Percentiles rank a stretch among this genome's conserved stretches.
Conservation (phyloP, 805 yeast species). For the Candida coleopterorum region DNA sequence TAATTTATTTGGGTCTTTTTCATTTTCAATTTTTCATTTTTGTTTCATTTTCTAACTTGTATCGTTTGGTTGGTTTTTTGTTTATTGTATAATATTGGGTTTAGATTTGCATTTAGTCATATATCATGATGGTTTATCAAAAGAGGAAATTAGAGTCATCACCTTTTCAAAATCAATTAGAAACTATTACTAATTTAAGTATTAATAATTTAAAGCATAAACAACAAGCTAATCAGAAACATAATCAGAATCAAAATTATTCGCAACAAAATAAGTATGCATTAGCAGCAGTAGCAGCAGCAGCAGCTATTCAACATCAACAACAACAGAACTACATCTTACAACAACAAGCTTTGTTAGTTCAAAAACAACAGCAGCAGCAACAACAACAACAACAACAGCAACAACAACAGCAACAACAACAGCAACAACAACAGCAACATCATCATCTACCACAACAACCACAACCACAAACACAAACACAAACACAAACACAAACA, state of each 20-base stretch:
- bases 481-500: no score
- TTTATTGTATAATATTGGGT: neutral
- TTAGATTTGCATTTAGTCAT: neutral
- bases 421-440: slow-evolving; percentile 12
- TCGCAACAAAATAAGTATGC: slow-evolving; percentile 19
- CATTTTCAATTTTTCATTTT: no score
- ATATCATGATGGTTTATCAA: slow-evolving; percentile 12
- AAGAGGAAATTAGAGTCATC: slow-evolving; percentile 21
- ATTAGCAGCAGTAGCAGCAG: slow-evolving; percentile 25
- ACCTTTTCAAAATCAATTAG: slow-evolving; percentile 28
- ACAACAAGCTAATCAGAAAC: slow-evolving; percentile 2
- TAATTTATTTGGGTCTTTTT: neutral
- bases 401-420: slow-evolving; percentile 6
- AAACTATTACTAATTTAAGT: slow-evolving; percentile 16
- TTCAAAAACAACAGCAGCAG: slow-evolving; percentile 9
- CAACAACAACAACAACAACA: slow-evolving; percentile 10
- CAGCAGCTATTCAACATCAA: slow-evolving; percentile 30
- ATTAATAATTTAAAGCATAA: slow-evolving; percentile 9
- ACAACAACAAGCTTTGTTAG: slow-evolving; percentile 12
- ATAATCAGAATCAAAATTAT: slow-evolving; percentile 8
- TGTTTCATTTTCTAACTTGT: no score
- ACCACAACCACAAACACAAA: slow-evolving; percentile 25
- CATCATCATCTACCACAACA: slow-evolving; percentile 26
- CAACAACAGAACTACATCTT: slow-evolving; percentile 16
- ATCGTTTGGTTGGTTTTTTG: neutral